Conservation (phyloP, 495 filamentous ascomycete species). For the Podospora comata region DNA sequence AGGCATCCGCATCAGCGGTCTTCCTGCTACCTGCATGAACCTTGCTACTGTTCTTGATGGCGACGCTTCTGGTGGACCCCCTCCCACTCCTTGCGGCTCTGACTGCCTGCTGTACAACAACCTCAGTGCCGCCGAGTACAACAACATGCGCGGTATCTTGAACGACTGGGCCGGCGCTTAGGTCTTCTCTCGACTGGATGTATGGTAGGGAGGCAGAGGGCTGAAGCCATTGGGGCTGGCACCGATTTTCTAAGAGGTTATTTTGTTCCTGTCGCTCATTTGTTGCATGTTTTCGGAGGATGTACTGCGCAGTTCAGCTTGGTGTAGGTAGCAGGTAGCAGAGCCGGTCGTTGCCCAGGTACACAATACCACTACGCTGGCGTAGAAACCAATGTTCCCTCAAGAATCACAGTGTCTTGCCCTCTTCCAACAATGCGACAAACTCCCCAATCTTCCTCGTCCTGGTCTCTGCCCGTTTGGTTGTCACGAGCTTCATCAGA, state of each 20-base stretch:
- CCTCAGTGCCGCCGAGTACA: background rate
- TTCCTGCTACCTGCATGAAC: constrained; percentile 4
- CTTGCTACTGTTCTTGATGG: constrained; percentile 1
- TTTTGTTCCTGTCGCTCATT: background rate
- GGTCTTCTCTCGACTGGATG: background rate
- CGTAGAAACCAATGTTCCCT: background rate
- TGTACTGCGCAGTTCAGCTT: background rate
- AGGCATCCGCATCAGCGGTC: background rate
- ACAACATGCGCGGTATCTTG: background rate
- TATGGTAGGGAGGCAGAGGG: background rate
- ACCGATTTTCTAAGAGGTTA: background rate
- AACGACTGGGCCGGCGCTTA: background rate
- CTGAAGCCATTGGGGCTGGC: background rate
- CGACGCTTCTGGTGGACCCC: background rate
- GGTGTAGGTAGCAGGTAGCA: background rate
- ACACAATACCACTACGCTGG: background rate
- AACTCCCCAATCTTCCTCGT: constrained; percentile 30
- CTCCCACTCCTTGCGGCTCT: background rate
- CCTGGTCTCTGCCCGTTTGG: constrained; percentile 31
- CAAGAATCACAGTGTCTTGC: constrained; percentile 21
- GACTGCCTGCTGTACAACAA: constrained; percentile 3
- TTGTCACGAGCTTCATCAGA: constrained; percentile 43
- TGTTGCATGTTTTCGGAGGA: background rate
- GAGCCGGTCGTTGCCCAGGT: background rate
- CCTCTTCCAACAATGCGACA: constrained; percentile 24